Evolutionary conservation across 2,329 filamentous ascomycete genomes (phyloP).

Genomic region (Nemania serpens): DNA sequence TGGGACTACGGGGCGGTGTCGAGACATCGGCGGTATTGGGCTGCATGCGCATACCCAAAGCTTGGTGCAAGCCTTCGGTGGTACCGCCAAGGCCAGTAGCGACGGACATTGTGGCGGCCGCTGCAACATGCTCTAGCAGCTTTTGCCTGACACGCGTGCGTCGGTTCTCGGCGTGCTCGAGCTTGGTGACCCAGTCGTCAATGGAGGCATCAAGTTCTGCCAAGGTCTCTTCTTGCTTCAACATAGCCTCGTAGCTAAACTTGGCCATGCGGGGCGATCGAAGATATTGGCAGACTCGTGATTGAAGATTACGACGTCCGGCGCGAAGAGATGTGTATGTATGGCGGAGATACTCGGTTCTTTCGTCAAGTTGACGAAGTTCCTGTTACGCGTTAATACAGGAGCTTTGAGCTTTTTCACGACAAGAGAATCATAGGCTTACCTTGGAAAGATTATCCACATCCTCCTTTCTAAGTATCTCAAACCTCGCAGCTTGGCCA

Average conservation of each 20-base stretch:
- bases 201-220: slow-evolving; percentile 77
- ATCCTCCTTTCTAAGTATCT: slow-evolving; percentile 65
- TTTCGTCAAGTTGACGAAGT: slow-evolving; percentile 75
- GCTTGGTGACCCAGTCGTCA: slow-evolving; percentile 78
- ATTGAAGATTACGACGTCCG: slow-evolving; percentile 77
- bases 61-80: slow-evolving; percentile 49
- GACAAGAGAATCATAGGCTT: slow-evolving; percentile 30
- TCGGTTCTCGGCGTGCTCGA: slow-evolving; percentile 80
- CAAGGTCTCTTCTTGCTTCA: slow-evolving; percentile 80
- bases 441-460: slow-evolving; percentile 69
- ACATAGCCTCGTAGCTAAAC: slow-evolving; percentile 74
- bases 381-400: slow-evolving; percentile 53
- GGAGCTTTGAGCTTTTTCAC: neutral
- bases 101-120: slow-evolving; percentile 61
- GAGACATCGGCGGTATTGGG: slow-evolving; percentile 50
- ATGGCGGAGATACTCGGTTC: slow-evolving; percentile 76
- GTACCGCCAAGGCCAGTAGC: slow-evolving; percentile 40
- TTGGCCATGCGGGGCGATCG: slow-evolving; percentile 71
- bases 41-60: slow-evolving; percentile 47
- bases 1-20: slow-evolving; percentile 64
- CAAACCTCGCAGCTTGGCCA: slow-evolving; percentile 66
- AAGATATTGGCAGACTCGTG: slow-evolving; percentile 76
- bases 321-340: slow-evolving; percentile 76
- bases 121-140: slow-evolving; percentile 79
- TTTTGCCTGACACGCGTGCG: slow-evolving; percentile 77